Percentiles rank a stretch among this genome's conserved stretches.
Evolutionary conservation across 345 rosid species (phyloP).

Genomic region (Eutrema heterophyllum): DNA sequence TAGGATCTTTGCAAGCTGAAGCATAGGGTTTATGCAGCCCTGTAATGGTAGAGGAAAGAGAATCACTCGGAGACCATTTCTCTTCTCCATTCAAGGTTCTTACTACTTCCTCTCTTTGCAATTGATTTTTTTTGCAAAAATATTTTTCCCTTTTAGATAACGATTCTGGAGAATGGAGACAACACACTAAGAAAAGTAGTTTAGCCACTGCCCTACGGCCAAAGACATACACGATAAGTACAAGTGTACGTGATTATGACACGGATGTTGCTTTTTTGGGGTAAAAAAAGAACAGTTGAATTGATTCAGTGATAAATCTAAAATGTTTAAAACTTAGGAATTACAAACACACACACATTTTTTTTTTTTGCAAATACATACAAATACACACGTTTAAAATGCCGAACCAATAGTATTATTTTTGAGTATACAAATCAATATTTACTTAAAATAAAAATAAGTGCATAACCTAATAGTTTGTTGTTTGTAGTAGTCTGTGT

Average conservation of each 20-base stretch:
- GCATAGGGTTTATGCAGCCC: constrained; percentile 65
- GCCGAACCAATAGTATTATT: background rate
- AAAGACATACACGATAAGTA: background rate
- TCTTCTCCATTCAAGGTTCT: constrained; percentile 17
- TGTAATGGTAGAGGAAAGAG: constrained; percentile 57
- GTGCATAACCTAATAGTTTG: too few species aligned
- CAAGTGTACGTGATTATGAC: background rate
- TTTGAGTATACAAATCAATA: background rate
- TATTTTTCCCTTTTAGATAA: background rate
- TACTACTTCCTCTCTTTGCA: background rate
- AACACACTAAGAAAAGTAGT: background rate
- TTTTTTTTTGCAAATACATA: too few species aligned
- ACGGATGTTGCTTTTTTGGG: background rate
- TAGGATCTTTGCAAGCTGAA: constrained; percentile 59
- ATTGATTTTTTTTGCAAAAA: background rate
- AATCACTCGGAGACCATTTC: constrained; percentile 24
- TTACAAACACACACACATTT: background rate
- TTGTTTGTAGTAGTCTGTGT: too few species aligned
- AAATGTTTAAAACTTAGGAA: too few species aligned
- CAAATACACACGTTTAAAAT: background rate
- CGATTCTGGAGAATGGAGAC: background rate
- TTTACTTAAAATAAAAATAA: background rate
- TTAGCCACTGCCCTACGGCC: background rate
- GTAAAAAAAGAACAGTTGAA: background rate
- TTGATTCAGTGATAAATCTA: background rate